A percentile compares a stretch with the other conserved stretches of the same genome.
These are phyloP conservation scores for Solanum lycopersicoides DNA, from an alignment of 257 asterid species.

Conservation along the genomic window DNA sequence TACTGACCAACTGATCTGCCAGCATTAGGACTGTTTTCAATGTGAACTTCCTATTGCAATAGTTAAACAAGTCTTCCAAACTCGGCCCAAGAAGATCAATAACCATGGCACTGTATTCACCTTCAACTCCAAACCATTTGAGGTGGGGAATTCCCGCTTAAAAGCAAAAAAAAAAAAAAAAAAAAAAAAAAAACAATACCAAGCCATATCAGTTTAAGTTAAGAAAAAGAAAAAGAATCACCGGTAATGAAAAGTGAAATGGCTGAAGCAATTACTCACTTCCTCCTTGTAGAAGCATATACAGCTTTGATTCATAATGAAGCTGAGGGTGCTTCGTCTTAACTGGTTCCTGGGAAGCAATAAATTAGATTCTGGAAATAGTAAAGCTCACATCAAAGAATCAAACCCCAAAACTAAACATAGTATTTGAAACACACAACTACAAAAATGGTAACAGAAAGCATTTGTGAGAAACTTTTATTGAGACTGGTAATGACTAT, in stretches of 20 bases:
- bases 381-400: neutral
- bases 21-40: slow-evolving; percentile 90
- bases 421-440: neutral
- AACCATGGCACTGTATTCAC: slow-evolving; percentile 74
- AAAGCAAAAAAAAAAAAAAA: slow-evolving; percentile 4
- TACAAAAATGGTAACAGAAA: neutral
- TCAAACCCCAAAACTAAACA: neutral
- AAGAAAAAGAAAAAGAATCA: neutral
- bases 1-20: slow-evolving; percentile 83
- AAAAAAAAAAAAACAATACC: slow-evolving; percentile 6
- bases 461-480: neutral
- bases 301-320: slow-evolving; percentile 80
- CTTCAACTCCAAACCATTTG: slow-evolving; percentile 83
- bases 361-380: neutral
- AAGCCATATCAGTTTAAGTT: neutral
- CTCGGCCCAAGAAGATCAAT: slow-evolving; percentile 88
- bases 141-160: slow-evolving; percentile 77
- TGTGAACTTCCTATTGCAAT: slow-evolving; percentile 62
- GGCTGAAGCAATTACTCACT: slow-evolving; percentile 32
- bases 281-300: slow-evolving; percentile 92
- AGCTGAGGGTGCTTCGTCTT: slow-evolving; percentile 91
- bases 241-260: neutral
- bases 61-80: slow-evolving; percentile 73
- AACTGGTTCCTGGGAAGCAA: slow-evolving; percentile 52
- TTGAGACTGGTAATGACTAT: neutral